Evolutionary conservation across 495 filamentous ascomycete species (phyloP), one percentile per base, ranked within the genome.

Genomic region (Aspergillus kassunensis): DNA sequence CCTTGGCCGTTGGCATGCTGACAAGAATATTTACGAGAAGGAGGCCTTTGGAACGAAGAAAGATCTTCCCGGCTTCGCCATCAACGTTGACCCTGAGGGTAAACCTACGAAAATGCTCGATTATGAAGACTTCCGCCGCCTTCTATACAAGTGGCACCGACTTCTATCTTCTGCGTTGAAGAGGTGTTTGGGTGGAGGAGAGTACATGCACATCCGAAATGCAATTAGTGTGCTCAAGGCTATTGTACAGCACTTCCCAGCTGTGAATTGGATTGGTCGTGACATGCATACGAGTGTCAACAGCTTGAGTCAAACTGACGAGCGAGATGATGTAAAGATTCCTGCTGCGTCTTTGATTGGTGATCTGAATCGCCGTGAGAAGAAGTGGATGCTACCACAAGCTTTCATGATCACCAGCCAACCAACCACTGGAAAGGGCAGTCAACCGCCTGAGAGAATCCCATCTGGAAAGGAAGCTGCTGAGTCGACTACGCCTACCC

Each of bases 191-290:
- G 78, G 80, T 13, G 81, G 83, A 11, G 83, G 78, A 54, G 91
- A 99, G 64, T 99, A 93, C 78, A 97, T 96, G 90, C 91, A 96
- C 65, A 96, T 97, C 62, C 82, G 90, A 11, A 99, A 99, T 63
- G 89, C 91, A 27, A 95, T 97, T 57, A 91, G 85, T 49, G 72
- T 97, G n/a, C 75, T 97, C 46, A 96, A 93, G 63, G 78, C 81
- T 6, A 76, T 95, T 33, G 77, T 85, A 27, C 80, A 87, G 24
- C 75, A 83, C 59, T 97, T 95, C 79, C 95, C 95, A 20, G 82
- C 82, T 12, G 83, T 97, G 37, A 91, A 93, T 58, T 91, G 88
- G 74, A 90, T 91, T 73, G 93, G 89, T 18, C 78, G 80, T 21
- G 77, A 82, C 34, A 85, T 95, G 61, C 65, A 86, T 15, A 75